Base-by-base conservation (phyloP, 176 grass and related monocot species). In the Triticum dicoccoides region DNA sequence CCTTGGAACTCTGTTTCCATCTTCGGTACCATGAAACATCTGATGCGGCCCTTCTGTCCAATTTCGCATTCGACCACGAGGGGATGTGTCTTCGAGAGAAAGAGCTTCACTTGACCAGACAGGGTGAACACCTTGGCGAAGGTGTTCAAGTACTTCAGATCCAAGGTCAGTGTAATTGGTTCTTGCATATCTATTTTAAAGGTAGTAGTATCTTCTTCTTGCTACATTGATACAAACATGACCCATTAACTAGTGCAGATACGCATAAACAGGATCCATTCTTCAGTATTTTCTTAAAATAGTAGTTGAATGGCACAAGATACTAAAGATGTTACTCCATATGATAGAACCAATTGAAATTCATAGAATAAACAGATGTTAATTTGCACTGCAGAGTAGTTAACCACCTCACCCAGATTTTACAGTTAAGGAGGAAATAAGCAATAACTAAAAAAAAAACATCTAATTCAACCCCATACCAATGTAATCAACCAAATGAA, bases 251-350 rank as follows among this genome's bases (percentile, higher is more conserved):
- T 61, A 61, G 56, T 61, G 56, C 56, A 58, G 12, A 58, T 58
- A 58, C 47, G 13, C 47, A 51, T 51, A 51, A 15, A 51, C 47
- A 15, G 45, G 56, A 61, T 61, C 56, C 20, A 61, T 56, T 33
- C 56, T n/a, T 21, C 56, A 61, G 6, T 58, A 61, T n/a, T 61
- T 61, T 51, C 56, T 61, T 61, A 78, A 79, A 78, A 61, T 64
- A 64, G 58, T 79, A 79, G 77, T 79, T 79, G 77, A 79, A 79
- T 79, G 77, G 18, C 77, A 79, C 77, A 79, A 20, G 77, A 79
- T 76, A 49, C 44, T 76, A 54, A 54, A 76, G 25, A 76, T 76
- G 73, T 76, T 52, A 69, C 42, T 82, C 42, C 79, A 81, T 69
- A 35, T 52, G 64, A 69, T 69, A 68, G 42, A 69, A 69, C 80